Evolutionary conservation across 306 rosid species (phyloP).

Genomic region (Vigna hirtella): DNA sequence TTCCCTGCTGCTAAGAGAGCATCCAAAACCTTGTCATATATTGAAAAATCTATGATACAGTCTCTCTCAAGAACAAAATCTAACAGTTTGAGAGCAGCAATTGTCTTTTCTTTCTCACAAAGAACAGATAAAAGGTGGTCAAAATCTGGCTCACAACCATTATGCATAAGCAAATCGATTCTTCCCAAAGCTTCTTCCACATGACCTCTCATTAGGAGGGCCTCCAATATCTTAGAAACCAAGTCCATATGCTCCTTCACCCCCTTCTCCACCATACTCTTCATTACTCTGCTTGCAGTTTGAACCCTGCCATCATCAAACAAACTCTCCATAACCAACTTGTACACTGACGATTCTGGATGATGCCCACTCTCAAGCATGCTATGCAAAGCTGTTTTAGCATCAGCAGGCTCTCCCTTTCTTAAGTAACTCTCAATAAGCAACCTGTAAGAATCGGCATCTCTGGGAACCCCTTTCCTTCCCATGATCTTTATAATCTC

Average conservation of each 20-base stretch:
- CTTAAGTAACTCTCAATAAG: conserved; percentile 82
- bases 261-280: conserved; percentile 88
- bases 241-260: conserved; percentile 83
- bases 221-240: conserved; percentile 84
- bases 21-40: conserved; percentile 84
- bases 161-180: conserved; percentile 68
- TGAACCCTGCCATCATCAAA: conserved; percentile 89
- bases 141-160: conserved; percentile 65
- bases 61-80: conserved; percentile 88
- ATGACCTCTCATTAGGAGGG: conserved; percentile 87
- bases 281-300: conserved; percentile 95
- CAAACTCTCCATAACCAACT: conserved; percentile 79
- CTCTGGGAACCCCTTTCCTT: conserved; percentile 75
- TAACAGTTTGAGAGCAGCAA: conserved; percentile 84
- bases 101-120: conserved; percentile 85
- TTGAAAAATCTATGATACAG: conserved; percentile 61
- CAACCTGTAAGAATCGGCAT: conserved; percentile 70
- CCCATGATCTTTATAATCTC: conserved; percentile 90
- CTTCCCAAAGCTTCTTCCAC: conserved; percentile 94
- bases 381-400: conserved; percentile 81
- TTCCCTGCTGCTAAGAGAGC: conserved; percentile 77
- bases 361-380: conserved; percentile 87
- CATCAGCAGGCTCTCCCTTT: conserved; percentile 91
- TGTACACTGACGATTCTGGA: conserved; percentile 71
- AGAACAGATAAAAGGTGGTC: conserved; percentile 69